Evolutionary conservation across 805 yeast genomes (phyloP), one percentile per base, ranked within the genome.

Genomic region (Metschnikowia gruessii): DNA sequence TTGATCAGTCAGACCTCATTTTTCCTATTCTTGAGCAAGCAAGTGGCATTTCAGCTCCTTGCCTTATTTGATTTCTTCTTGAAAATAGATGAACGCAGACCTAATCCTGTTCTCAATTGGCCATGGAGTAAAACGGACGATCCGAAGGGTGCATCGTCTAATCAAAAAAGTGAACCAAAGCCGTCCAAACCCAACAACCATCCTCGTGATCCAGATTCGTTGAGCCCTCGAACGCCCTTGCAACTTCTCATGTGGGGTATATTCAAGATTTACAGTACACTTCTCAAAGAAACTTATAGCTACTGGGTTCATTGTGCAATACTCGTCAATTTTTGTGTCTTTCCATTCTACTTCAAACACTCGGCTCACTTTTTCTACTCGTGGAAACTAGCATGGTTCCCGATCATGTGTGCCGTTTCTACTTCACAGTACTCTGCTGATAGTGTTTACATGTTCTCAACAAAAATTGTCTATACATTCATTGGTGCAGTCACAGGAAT

Each of bases 401-500:
- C 64, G 8, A 56, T 66, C 34, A 62, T 65, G 65, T 57, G 63
- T 47, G 64, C 57, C 7, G 55, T 66, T 15, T 61, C 65, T 9
- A 62, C 66, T 4, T 46, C 62, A 3, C 66, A 66, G 30, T 59
- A 60, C 26, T 58, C 68, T 10, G 70, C 68, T 0, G 63, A 64
- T 45, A 62, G 67, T 16, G 54, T 63, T 4, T 65, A 64, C 44
- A 52, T 53, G 17, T 60, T 55, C 37, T 21, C 54, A 10, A 55
- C 60, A 32, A 64, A 62, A 45, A 36, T 65, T n/a, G 49, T 51
- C 2, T 61, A 59, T 32, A 46, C 68, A 1, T 59, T 65, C 41
- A 53, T 59, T 48, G 71, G 71, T 1, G 58, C 63, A 34, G 29
- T 66, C 6, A 29, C 57, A 13, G 71, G 70, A 1, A 50, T 63